phyloP scores from a whole-genome alignment of 2,329 filamentous ascomycete genomes.

The Talaromyces sp. region DNA sequence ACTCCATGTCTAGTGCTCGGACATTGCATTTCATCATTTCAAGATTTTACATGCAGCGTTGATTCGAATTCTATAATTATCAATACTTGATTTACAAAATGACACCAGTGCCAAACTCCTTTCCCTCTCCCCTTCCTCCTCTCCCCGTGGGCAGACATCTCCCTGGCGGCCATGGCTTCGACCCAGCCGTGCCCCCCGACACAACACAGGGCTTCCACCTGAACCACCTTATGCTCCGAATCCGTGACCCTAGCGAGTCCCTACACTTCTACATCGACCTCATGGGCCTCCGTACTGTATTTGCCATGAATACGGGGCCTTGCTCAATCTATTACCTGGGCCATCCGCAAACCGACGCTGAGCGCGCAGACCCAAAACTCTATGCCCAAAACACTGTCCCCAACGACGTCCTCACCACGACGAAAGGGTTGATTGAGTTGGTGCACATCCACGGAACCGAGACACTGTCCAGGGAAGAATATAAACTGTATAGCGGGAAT shows the following conservation, averaged over 20 bases:
- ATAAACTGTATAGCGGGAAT: conserved; percentile 29
- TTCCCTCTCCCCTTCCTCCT: conserved; percentile 1
- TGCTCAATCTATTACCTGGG: conserved; percentile 42
- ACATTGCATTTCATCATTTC: background rate
- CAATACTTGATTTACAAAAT: background rate
- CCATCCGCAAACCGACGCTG: conserved; percentile 31
- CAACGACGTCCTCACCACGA: conserved; percentile 27
- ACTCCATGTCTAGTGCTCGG: background rate
- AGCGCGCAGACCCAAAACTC: conserved; percentile 25
- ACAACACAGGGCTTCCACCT: conserved; percentile 34
- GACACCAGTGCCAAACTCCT: conserved; percentile 1
- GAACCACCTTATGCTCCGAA: conserved; percentile 40
- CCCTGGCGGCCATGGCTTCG: conserved; percentile 15
- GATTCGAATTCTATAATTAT: background rate
- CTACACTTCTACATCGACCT: conserved; percentile 39
- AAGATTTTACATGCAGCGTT: background rate
- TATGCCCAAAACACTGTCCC: conserved; percentile 31
- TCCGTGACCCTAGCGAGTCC: conserved; percentile 33
- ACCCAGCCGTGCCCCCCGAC: conserved; percentile 24
- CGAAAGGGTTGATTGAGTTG: conserved; percentile 35
- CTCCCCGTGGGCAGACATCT: conserved; percentile 1
- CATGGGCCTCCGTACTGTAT: conserved; percentile 40
- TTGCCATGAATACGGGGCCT: conserved; percentile 38
- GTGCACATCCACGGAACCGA: conserved; percentile 38
- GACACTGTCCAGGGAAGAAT: conserved; percentile 20